Conservation (phyloP, 352 stramenopile genomes). For the Globisporangium canariense region DNA sequence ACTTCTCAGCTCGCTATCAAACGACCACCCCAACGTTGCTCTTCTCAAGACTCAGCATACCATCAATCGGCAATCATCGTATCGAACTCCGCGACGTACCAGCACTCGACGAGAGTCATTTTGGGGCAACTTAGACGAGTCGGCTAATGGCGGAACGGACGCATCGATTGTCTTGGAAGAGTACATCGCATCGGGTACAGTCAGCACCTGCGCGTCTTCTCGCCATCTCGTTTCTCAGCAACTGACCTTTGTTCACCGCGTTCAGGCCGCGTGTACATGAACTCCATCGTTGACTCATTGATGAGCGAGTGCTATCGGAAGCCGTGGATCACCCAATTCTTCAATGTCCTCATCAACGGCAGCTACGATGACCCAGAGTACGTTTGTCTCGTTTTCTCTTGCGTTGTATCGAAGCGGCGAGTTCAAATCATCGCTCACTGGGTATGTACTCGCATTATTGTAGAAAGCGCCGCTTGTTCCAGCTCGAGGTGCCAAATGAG, state of each 20-base stretch:
- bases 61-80: slow-evolving; percentile 39
- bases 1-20: slow-evolving; percentile 66
- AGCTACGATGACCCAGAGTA: slow-evolving; percentile 56
- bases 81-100: slow-evolving; percentile 33
- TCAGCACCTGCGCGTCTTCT: not conserved
- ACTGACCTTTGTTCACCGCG: not conserved
- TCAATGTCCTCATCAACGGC: slow-evolving; percentile 64
- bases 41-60: slow-evolving; percentile 37
- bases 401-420: not conserved
- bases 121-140: slow-evolving; percentile 33
- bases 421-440: not conserved
- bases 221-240: not conserved
- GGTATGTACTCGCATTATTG: not conserved
- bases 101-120: slow-evolving; percentile 48
- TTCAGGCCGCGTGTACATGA: slow-evolving; percentile 69
- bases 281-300: slow-evolving; percentile 65
- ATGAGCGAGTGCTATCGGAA: slow-evolving; percentile 82
- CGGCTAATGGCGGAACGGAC: slow-evolving; percentile 18
- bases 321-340: slow-evolving; percentile 65
- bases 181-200: slow-evolving; percentile 56
- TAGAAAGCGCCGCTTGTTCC: slow-evolving; percentile 64
- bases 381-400: slow-evolving; percentile 8
- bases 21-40: slow-evolving; percentile 39
- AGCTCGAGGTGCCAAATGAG: slow-evolving; percentile 50
- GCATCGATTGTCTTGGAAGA: slow-evolving; percentile 61